phyloP scores from a whole-genome alignment of 495 filamentous ascomycete species.

The Articulospora tetracladia region DNA sequence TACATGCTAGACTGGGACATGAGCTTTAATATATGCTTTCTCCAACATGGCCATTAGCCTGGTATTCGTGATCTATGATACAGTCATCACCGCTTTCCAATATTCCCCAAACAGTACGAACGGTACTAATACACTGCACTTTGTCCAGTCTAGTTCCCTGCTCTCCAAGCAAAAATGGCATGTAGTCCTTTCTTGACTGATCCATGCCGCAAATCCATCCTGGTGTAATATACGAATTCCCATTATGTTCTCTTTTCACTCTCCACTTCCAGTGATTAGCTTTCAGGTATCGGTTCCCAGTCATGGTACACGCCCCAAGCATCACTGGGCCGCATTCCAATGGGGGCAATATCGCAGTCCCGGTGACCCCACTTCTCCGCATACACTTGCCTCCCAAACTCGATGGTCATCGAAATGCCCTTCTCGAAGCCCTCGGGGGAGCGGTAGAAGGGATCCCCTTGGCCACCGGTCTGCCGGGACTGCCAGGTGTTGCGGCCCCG shows the following conservation, averaged over 20 bases:
- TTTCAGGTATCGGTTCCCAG: constrained; percentile 23
- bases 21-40: no score
- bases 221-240: not conserved
- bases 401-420: constrained; percentile 48
- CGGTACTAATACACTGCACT: no score
- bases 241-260: no score
- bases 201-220: not conserved
- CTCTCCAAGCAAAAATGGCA: no score
- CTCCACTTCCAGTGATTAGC: not conserved
- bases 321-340: constrained; percentile 40
- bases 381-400: constrained; percentile 47
- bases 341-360: constrained; percentile 43
- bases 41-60: not conserved
- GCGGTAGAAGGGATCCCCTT: constrained; percentile 59
- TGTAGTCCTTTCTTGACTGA: no score
- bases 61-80: not conserved
- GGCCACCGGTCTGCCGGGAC: constrained; percentile 48
- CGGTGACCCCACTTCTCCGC: constrained; percentile 55
- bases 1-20: no score
- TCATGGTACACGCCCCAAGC: constrained; percentile 48
- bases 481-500: constrained; percentile 59
- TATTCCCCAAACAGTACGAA: not conserved
- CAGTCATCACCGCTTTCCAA: not conserved
- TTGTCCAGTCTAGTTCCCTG: no score
- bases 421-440: constrained; percentile 47